A percentile compares a stretch with the other conserved stretches of the same genome.
Conservation (phyloP, 2,329 filamentous ascomycete species). For the Aspergillus pseudoviridinutans region DNA sequence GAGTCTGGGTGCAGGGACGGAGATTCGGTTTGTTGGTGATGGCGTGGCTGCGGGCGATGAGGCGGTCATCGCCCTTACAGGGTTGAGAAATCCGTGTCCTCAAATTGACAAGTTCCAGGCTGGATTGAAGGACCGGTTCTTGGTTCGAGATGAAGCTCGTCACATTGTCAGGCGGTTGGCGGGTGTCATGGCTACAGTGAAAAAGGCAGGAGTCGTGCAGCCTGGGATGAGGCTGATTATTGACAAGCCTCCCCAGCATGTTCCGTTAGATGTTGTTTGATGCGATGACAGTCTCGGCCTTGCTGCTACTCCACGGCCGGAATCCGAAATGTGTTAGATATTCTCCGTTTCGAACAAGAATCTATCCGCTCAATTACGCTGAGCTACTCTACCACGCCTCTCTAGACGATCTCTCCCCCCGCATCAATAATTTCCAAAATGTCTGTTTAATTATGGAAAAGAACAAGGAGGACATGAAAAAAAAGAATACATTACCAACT, state of each 20-base stretch:
- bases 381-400: no score
- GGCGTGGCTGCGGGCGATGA: neutral
- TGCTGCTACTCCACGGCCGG: neutral
- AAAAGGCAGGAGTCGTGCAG: slow-evolving; percentile 7
- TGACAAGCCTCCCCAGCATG: neutral
- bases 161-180: slow-evolving; percentile 5
- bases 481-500: no score
- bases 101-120: slow-evolving; percentile 4
- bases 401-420: no score
- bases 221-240: slow-evolving; percentile 5
- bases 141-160: slow-evolving; percentile 4
- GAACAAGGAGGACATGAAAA: no score
- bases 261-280: neutral
- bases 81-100: slow-evolving; percentile 7
- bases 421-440: no score
- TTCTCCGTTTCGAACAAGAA: no score
- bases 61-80: slow-evolving; percentile 3
- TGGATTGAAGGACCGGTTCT: slow-evolving; percentile 7
- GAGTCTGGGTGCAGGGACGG: neutral
- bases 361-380: no score
- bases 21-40: slow-evolving; percentile 4
- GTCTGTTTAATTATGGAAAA: no score
- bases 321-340: no score
- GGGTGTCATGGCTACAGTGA: slow-evolving; percentile 14
- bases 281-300: neutral